Conservation (phyloP, 805 yeast species). For the Cyberlindnera veronae region DNA sequence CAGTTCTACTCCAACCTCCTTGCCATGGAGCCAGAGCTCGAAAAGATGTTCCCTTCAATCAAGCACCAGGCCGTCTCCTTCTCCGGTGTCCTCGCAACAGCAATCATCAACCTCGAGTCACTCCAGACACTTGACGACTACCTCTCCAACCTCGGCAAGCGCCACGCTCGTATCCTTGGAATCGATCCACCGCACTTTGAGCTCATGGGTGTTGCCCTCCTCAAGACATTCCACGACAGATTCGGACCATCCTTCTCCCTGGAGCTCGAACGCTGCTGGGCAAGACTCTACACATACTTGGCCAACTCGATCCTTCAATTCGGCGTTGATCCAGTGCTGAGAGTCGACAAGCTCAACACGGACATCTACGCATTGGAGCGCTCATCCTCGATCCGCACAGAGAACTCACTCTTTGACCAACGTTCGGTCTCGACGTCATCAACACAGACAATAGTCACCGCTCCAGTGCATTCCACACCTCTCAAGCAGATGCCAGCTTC, state of each 20-base stretch:
- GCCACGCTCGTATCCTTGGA: constrained; percentile 72
- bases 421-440: constrained; percentile 10
- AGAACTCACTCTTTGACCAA: constrained; percentile 13
- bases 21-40: constrained; percentile 56
- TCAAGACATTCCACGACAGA: constrained; percentile 65
- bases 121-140: constrained; percentile 55
- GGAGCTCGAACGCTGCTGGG: constrained; percentile 68
- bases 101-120: constrained; percentile 62
- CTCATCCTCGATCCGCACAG: constrained; percentile 1
- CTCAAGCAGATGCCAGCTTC: not conserved
- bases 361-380: constrained; percentile 11
- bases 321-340: constrained; percentile 39
- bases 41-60: constrained; percentile 66
- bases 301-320: constrained; percentile 61
- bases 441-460: not conserved
- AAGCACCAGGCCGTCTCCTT: constrained; percentile 77
- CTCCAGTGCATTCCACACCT: not conserved
- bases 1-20: constrained; percentile 73
- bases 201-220: constrained; percentile 68
- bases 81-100: constrained; percentile 71
- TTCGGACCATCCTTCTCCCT: constrained; percentile 49
- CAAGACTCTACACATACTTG: constrained; percentile 61
- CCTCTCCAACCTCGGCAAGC: constrained; percentile 60
- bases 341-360: constrained; percentile 27
- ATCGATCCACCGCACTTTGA: constrained; percentile 67